Percentiles rank a stretch among this genome's conserved stretches.
phyloP scores from a whole-genome alignment of 805 yeast genomes.

The Groenewaldozyma salmanticensis region DNA sequence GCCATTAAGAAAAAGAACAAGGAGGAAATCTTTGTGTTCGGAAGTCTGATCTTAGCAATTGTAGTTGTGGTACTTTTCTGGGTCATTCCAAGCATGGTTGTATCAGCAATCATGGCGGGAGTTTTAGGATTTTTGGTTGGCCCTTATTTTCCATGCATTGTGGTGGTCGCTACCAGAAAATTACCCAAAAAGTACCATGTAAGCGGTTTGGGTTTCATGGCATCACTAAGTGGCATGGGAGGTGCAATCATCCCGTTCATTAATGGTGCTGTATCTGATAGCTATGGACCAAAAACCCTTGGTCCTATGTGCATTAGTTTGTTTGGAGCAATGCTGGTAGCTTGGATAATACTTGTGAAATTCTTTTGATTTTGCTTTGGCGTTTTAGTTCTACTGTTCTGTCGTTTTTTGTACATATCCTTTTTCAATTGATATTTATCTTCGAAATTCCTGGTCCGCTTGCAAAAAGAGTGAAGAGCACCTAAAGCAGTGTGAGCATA shows the following conservation, averaged over 20 bases:
- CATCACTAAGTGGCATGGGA: conserved; percentile 77
- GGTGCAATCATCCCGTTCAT: conserved; percentile 63
- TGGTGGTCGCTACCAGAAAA: conserved; percentile 50
- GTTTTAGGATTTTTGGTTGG: conserved; percentile 53
- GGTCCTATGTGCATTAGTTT: conserved; percentile 19
- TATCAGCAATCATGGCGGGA: conserved; percentile 38
- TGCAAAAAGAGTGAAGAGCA: too few species aligned
- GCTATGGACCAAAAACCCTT: conserved; percentile 18
- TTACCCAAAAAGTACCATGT: conserved; percentile 53
- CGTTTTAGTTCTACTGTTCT: too few species aligned
- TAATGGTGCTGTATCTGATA: conserved; percentile 40
- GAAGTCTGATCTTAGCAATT: conserved; percentile 29
- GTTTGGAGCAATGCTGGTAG: conserved; percentile 15
- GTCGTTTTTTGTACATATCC: too few species aligned
- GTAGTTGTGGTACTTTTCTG: conserved; percentile 36
- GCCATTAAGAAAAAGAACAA: conserved; percentile 11
- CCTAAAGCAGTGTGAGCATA: too few species aligned
- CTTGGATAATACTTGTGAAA: conserved; percentile 15
- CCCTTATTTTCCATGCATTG: conserved; percentile 64
- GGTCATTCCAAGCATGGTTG: conserved; percentile 37
- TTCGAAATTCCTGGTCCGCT: too few species aligned
- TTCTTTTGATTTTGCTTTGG: conserved; percentile 3
- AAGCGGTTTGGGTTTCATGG: conserved; percentile 59
- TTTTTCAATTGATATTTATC: too few species aligned
- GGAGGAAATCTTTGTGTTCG: conserved; percentile 15